Evolutionary conservation across 129 eudicot genomes (phyloP), one percentile per base, ranked within the genome.

Genomic region (Helichrysum umbraculigerum): DNA sequence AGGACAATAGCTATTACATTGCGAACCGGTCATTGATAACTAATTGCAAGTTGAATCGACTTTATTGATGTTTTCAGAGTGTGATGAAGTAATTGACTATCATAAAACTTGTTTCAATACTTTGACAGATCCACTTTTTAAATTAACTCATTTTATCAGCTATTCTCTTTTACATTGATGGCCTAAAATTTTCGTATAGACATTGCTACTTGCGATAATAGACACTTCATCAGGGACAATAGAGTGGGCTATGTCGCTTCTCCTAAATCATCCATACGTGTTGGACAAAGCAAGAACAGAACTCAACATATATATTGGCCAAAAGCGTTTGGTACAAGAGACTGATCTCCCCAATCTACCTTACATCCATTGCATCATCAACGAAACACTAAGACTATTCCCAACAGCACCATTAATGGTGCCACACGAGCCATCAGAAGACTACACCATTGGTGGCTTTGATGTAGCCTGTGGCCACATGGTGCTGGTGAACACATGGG

Each of bases 211-310:
- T 3, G 87, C 83, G 0, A 84, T 86, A 5, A 81, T 84, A 0
- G 86, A 86, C 66, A 86, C 94, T 14, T 78, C 88, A 54, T 51
- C 90, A 0, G 70, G 35, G 67, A 89, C 88, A 19, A 75, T 83
- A 20, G 85, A 88, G 68, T 82, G 89, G 85, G 80, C 74, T 39
- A 51, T 85, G 82, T 68, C 86, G 1, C 86, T 80, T 62, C 85
- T 86, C 2, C 76, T 86, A 1, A 86, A 86, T 67, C 78, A 83
- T 66, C 90, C 90, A 0, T 3, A 72, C 6, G 78, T 68, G 14
- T 63, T 84, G 61, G 52, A 75, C 19, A 82, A 67, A 64, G 79
- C 85, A 57, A 81, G 79, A 84, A 59, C 67, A 10, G 91, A 87
- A 63, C 20, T 87, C 11, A 81, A 87, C 33, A 66, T 28, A 9